Evolutionary conservation across 2,329 filamentous ascomycete species (phyloP).

Genomic region (Dothistroma septosporum): DNA sequence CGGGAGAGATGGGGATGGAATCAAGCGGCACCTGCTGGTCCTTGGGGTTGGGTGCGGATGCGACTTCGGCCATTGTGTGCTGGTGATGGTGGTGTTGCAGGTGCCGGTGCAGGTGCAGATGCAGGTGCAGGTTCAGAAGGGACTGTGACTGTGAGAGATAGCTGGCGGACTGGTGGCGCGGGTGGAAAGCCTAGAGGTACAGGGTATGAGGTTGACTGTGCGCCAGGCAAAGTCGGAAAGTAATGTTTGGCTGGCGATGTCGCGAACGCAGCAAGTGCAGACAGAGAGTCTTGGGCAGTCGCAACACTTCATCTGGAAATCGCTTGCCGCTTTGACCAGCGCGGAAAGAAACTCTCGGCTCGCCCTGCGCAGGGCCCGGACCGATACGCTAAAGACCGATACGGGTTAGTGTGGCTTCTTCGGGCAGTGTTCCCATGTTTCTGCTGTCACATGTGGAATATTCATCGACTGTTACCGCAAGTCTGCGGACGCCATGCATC

Average conservation of each 20-base stretch:
- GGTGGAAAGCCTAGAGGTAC: not conserved
- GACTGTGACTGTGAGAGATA: not conserved
- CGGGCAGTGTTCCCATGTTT: not conserved
- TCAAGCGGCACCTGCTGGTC: constrained; percentile 49
- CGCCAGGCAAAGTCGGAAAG: constrained; percentile 1
- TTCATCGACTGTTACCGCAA: not conserved
- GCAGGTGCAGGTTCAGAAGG: constrained; percentile 3
- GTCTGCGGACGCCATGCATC: constrained; percentile 4
- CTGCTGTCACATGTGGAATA: not conserved
- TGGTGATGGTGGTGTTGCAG: constrained; percentile 10
- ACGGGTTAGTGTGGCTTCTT: not conserved
- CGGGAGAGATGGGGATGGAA: constrained; percentile 54
- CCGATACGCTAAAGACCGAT: not conserved
- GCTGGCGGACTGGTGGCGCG: not conserved
- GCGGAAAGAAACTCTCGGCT: not conserved
- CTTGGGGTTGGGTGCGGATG: constrained; percentile 18
- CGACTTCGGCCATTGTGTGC: constrained; percentile 35
- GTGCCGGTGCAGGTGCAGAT: too few relatives aligned
- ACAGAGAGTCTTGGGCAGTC: not conserved
- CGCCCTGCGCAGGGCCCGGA: not conserved
- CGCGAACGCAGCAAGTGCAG: not conserved
- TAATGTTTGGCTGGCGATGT: constrained; percentile 3
- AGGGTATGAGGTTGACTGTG: not conserved
- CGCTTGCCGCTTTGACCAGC: not conserved
- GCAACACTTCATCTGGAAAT: not conserved